Evolutionary conservation across 2,329 filamentous ascomycete genomes (phyloP).

Genomic region (Microdochium nivale): DNA sequence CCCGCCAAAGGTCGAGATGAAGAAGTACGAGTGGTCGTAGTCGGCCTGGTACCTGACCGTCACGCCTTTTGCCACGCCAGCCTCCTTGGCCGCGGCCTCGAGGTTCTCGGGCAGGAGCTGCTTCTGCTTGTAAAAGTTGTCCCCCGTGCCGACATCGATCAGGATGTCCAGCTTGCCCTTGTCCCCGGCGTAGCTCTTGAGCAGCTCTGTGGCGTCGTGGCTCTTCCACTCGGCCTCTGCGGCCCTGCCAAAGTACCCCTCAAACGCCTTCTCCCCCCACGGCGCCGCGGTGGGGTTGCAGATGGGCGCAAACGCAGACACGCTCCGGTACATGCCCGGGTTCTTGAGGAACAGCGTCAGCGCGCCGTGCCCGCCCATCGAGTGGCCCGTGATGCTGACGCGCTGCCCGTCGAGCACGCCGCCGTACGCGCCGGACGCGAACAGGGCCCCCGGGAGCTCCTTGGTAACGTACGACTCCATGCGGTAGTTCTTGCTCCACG

Average conservation of each 20-base stretch:
- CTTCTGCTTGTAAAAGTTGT: conserved; percentile 93
- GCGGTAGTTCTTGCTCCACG: conserved; percentile 71
- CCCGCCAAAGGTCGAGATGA: conserved; percentile 82
- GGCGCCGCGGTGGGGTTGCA: conserved; percentile 76
- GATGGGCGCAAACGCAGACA: conserved; percentile 87
- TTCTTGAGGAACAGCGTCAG: conserved; percentile 88
- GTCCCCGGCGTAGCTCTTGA: conserved; percentile 61
- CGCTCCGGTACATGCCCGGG: conserved; percentile 80
- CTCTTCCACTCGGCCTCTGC: conserved; percentile 71
- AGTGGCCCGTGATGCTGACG: conserved; percentile 85
- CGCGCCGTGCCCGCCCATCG: conserved; percentile 95
- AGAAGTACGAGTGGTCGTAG: conserved; percentile 97
- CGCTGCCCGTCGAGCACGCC: conserved; percentile 57
- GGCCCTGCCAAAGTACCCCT: conserved; percentile 74
- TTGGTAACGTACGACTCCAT: conserved; percentile 92
- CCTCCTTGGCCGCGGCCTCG: conserved; percentile 66
- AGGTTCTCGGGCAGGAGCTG: conserved; percentile 95
- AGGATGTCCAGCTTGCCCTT: conserved; percentile 59
- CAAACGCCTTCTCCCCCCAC: conserved; percentile 95
- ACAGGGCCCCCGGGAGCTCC: conserved; percentile 76
- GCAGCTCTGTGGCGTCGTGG: conserved; percentile 86
- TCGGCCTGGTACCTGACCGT: conserved; percentile 76
- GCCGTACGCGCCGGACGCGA: conserved; percentile 55
- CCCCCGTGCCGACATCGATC: conserved; percentile 87
- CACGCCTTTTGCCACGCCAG: conserved; percentile 59